phyloP scores from a whole-genome alignment of 495 filamentous ascomycete species.

The Durotheca rogersii region DNA sequence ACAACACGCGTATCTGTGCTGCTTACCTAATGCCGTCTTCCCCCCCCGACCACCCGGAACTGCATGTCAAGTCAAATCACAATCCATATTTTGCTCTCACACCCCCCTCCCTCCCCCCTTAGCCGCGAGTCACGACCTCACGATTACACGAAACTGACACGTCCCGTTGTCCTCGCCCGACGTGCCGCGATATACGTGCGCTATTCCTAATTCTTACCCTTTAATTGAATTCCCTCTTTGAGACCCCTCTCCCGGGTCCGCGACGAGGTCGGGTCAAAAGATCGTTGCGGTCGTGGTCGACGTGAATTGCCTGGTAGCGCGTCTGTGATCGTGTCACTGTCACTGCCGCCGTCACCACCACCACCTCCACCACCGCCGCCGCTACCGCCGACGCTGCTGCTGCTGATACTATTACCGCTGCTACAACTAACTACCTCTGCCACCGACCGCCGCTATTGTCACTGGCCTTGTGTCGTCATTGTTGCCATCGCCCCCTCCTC shows the following conservation, averaged over 20 bases:
- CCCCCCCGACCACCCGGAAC: too few species aligned
- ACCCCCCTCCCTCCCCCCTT: slow-evolving; percentile 9
- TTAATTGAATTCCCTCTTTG: slow-evolving; percentile 39
- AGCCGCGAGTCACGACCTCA: slow-evolving; percentile 32
- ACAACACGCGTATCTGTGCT: too few species aligned
- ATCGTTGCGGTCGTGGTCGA: slow-evolving; percentile 34
- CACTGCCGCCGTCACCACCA: slow-evolving; percentile 27
- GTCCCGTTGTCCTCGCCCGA: slow-evolving; percentile 30
- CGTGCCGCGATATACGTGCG: slow-evolving; percentile 27
- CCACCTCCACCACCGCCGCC: neutral
- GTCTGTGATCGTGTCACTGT: slow-evolving; percentile 53
- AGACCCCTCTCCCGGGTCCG: slow-evolving; percentile 30
- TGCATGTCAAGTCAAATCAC: neutral
- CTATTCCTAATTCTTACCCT: slow-evolving; percentile 40
- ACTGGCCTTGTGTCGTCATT: too few species aligned
- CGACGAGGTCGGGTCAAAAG: slow-evolving; percentile 37
- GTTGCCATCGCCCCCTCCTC: neutral
- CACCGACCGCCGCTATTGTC: too few species aligned
- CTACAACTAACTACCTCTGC: too few species aligned
- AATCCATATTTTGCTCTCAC: slow-evolving; percentile 26
- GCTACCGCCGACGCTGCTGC: too few species aligned
- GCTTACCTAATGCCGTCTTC: too few species aligned
- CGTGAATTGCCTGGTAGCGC: slow-evolving; percentile 46
- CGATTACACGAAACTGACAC: slow-evolving; percentile 41
- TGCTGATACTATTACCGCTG: too few species aligned